Conservation (phyloP, 106 monocot genomes). For the Allium sativum region DNA sequence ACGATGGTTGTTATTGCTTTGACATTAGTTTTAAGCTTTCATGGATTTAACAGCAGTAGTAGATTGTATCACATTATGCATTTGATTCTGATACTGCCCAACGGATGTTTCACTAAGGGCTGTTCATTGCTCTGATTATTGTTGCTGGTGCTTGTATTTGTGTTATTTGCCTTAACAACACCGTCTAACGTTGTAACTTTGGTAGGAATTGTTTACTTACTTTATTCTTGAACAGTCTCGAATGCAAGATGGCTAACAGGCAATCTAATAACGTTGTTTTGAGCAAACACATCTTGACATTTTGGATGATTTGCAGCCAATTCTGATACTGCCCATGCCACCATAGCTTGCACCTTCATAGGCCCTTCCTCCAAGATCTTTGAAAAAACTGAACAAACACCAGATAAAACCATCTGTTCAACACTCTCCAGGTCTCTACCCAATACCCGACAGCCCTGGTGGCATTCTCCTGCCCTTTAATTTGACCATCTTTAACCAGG, state of each 20-base stretch:
- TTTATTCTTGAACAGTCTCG: slow-evolving; percentile 81
- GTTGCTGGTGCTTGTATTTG: slow-evolving; percentile 11
- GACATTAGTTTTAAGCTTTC: not conserved
- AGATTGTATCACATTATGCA: slow-evolving; percentile 11
- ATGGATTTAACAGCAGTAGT: not conserved
- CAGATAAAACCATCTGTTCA: slow-evolving; percentile 63
- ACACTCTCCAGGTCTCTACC: slow-evolving; percentile 70
- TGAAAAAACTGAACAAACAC: slow-evolving; percentile 58
- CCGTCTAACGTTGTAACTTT: slow-evolving; percentile 43
- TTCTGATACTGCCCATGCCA: slow-evolving; percentile 70
- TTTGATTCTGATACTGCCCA: slow-evolving; percentile 3
- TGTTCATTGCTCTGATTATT: not conserved
- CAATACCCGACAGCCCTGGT: slow-evolving; percentile 63
- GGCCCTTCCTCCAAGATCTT: slow-evolving; percentile 63
- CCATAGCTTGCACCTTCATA: slow-evolving; percentile 63
- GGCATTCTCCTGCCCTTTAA: slow-evolving; percentile 82
- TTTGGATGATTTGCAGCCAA: slow-evolving; percentile 45
- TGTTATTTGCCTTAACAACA: slow-evolving; percentile 2
- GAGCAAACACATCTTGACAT: slow-evolving; percentile 66
- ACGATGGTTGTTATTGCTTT: not conserved
- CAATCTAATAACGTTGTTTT: slow-evolving; percentile 69
- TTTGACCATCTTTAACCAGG: slow-evolving; percentile 63
- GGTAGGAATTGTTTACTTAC: slow-evolving; percentile 51
- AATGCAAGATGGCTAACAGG: slow-evolving; percentile 83
- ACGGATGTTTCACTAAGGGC: slow-evolving; percentile 5